A percentile compares a stretch with the other conserved stretches of the same genome.
Conservation (phyloP, 495 filamentous ascomycete genomes). For the Amphirosellinia nigrospora region DNA sequence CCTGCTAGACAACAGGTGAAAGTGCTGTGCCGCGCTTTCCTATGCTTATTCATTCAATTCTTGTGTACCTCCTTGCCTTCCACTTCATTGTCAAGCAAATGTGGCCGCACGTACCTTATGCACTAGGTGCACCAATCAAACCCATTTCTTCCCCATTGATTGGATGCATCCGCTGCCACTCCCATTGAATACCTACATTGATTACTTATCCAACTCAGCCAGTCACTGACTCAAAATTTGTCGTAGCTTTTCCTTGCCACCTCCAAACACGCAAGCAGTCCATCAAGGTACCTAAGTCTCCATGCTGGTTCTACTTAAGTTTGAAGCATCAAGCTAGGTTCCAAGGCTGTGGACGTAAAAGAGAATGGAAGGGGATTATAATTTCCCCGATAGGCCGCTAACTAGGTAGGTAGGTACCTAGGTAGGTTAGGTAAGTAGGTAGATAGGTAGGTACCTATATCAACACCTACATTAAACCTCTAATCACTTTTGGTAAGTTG, state of each 20-base stretch:
- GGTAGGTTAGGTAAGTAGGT: too few relatives aligned
- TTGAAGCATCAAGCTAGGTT: too few relatives aligned
- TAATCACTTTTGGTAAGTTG: too few relatives aligned
- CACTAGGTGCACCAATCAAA: slow-evolving; percentile 5
- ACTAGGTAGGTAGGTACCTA: too few relatives aligned
- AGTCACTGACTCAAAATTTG: not conserved
- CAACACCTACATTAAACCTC: too few relatives aligned
- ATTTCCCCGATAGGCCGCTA: too few relatives aligned
- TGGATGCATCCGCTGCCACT: not conserved
- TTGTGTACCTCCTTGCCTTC: not conserved
- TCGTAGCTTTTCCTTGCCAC: not conserved
- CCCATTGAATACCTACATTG: too few relatives aligned
- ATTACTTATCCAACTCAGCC: too few relatives aligned
- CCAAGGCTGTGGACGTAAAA: too few relatives aligned
- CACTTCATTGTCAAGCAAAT: not conserved
- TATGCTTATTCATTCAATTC: not conserved
- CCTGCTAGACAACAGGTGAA: slow-evolving; percentile 12
- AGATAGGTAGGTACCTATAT: too few relatives aligned
- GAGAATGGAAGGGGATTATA: too few relatives aligned
- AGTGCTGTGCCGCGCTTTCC: not conserved
- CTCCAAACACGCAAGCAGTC: not conserved
- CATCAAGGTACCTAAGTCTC: not conserved
- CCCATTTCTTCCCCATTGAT: not conserved
- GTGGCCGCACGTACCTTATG: not conserved
- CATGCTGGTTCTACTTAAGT: too few relatives aligned